Base-by-base conservation (phyloP, 164 flowering plant genomes). In the Stephania japonica region DNA sequence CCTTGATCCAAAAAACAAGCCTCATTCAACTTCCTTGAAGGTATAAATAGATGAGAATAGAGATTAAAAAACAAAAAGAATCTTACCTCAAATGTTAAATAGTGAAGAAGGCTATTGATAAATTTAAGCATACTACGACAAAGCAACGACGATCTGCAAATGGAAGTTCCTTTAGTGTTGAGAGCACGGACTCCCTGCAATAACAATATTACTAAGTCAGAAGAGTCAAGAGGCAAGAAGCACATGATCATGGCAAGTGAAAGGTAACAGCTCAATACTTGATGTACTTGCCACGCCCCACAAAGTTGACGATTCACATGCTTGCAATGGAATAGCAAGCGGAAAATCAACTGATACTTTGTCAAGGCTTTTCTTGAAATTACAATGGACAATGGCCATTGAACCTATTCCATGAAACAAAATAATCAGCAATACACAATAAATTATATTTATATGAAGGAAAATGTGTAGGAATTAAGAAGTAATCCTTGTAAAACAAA, bases 241-340 rank as follows among this genome's bases (percentile, higher is more conserved):
- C 69, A 61, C 65, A 32, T 26, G 9, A 68, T 61, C n/a, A 59
- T 24, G 63, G 6, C 23, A 66, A 49, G 38, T 65, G 44, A 72
- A 79, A 71, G 59, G 73, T 61, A 70, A n/a, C 72, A 43, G 66
- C 21, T 11, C 32, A 89, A 73, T 85, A 93, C 99, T 78, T 96
- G 99, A 87, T 91, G 99, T 68, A 86, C 79, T 86, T 96, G 99
- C 98, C 99, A 96, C 76, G 97, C 99, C 75, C 85, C 95, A 83
- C 95, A 89, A 72, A 93, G 97, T 77, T 92, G 97, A 72, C 99
- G 91, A 68, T 87, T 85, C 38, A 96, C 97, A 83, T 96, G 94
- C 78, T 96, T 89, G 81, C 99, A 96, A 77, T 90, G 97, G 79
- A 96, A 96, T 75, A 93, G 86, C 73, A 90, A 87, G 73, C 92